Percentiles rank a stretch among this genome's conserved stretches.
Conservation (phyloP, 2,329 filamentous ascomycete genomes). For the Trichophaea hybrida region DNA sequence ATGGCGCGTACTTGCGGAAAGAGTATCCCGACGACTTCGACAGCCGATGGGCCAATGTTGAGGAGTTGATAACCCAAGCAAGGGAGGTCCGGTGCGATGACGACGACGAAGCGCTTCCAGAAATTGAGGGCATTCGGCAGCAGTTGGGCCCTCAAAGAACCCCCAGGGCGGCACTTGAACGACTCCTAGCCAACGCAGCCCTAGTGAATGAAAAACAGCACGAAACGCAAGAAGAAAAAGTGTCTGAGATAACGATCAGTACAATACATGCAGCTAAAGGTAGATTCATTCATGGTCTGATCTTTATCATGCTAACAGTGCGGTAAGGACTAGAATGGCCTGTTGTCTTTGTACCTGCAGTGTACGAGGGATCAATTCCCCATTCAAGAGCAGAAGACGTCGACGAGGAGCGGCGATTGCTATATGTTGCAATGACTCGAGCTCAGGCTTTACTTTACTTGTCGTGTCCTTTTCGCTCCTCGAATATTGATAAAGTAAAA, state of each 20-base stretch:
- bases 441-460: conserved; percentile 77
- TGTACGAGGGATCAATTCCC: conserved; percentile 80
- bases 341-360: conserved; percentile 78
- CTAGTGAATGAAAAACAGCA: conserved; percentile 67
- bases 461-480: conserved; percentile 47
- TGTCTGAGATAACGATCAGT: conserved; percentile 70
- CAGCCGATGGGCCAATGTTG: conserved; percentile 70
- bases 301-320: background rate
- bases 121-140: conserved; percentile 22
- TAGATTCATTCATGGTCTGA: background rate
- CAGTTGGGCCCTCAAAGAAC: conserved; percentile 5
- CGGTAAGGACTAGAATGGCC: conserved; percentile 68
- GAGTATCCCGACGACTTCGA: conserved; percentile 62
- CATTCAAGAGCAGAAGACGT: conserved; percentile 73
- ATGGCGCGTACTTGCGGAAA: conserved; percentile 58
- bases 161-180: conserved; percentile 40
- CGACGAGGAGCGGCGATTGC: conserved; percentile 71
- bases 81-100: conserved; percentile 51
- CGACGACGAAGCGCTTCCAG: conserved; percentile 38
- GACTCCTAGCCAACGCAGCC: conserved; percentile 79
- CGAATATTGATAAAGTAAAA: conserved; percentile 26
- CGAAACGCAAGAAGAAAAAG: conserved; percentile 43
- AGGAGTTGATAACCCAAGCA: conserved; percentile 72
- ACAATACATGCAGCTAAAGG: conserved; percentile 92
- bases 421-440: conserved; percentile 95